Conservation (phyloP, 2,329 filamentous ascomycete genomes). For the Penicillium psychrosexuale region DNA sequence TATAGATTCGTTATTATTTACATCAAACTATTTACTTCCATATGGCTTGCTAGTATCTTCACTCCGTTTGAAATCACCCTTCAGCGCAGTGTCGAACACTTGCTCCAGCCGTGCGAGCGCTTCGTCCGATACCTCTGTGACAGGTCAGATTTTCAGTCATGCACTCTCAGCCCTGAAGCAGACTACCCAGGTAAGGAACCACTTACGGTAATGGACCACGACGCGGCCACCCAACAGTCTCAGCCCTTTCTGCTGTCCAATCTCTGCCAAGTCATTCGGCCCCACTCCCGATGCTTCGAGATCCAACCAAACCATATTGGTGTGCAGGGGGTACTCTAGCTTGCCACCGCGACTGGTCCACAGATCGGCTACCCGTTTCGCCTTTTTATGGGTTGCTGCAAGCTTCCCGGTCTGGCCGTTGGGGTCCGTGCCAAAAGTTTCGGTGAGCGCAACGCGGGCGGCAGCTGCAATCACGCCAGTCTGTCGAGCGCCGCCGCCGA, state of each 20-base stretch:
- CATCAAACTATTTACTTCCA: slow-evolving; percentile 26
- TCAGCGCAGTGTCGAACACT: slow-evolving; percentile 50
- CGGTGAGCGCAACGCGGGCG: slow-evolving; percentile 72
- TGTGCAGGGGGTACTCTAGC: slow-evolving; percentile 68
- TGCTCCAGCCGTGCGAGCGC: slow-evolving; percentile 57
- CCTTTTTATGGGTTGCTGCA: slow-evolving; percentile 58
- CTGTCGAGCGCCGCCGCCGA: slow-evolving; percentile 76
- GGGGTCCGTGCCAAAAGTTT: slow-evolving; percentile 65
- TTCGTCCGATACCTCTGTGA: slow-evolving; percentile 61
- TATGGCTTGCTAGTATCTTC: slow-evolving; percentile 34
- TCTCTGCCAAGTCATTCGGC: slow-evolving; percentile 52
- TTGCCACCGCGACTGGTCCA: slow-evolving; percentile 70
- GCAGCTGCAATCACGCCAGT: slow-evolving; percentile 72
- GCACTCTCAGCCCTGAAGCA: background rate
- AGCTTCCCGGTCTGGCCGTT: slow-evolving; percentile 62
- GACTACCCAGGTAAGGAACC: background rate
- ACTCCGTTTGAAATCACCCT: slow-evolving; percentile 33
- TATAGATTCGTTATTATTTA: background rate
- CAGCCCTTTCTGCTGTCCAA: slow-evolving; percentile 58
- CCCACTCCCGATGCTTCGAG: slow-evolving; percentile 59
- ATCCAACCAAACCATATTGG: slow-evolving; percentile 91
- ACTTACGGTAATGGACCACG: slow-evolving; percentile 64
- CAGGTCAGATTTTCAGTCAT: slow-evolving; percentile 22
- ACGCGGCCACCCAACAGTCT: slow-evolving; percentile 57
- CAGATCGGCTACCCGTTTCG: slow-evolving; percentile 59